A percentile compares a stretch with the other conserved stretches of the same genome.
Conservation (phyloP, 176 grass and related monocot species). For the Triticum turgidum region DNA sequence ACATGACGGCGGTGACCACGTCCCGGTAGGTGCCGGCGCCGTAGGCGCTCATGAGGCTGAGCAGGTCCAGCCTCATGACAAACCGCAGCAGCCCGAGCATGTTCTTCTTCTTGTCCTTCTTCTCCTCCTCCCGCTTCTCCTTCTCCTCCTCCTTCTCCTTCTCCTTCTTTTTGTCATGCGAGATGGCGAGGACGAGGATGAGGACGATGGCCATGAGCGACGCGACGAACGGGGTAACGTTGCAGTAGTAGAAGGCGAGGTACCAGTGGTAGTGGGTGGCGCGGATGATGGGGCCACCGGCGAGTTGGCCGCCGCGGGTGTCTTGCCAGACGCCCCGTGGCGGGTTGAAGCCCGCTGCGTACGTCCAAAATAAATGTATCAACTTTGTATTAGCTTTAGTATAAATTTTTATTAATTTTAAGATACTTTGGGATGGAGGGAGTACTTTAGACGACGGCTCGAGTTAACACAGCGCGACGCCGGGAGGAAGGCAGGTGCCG, state of each 20-base stretch:
- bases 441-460: too few relatives aligned
- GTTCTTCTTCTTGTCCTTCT: too few relatives aligned
- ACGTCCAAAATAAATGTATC: not conserved
- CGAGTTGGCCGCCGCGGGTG: not conserved
- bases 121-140: too few relatives aligned
- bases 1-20: not conserved
- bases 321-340: slow-evolving; percentile 19
- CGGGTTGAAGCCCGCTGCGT: slow-evolving; percentile 18
- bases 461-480: too few relatives aligned
- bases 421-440: too few relatives aligned
- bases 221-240: slow-evolving; percentile 16
- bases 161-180: not conserved
- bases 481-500: too few relatives aligned
- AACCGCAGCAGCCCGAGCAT: not conserved
- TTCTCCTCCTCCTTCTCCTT: too few relatives aligned
- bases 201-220: slow-evolving; percentile 19
- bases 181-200: not conserved
- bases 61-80: not conserved
- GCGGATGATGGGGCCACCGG: not conserved
- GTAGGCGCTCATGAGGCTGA: slow-evolving; percentile 19
- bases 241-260: slow-evolving; percentile 25
- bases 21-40: not conserved
- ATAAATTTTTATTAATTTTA: too few relatives aligned
- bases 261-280: not conserved
- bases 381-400: too few relatives aligned